These are phyloP conservation scores for Cavenderia fasciculata DNA, from an alignment of 78 protist genomes.

Conservation along the genomic window DNA sequence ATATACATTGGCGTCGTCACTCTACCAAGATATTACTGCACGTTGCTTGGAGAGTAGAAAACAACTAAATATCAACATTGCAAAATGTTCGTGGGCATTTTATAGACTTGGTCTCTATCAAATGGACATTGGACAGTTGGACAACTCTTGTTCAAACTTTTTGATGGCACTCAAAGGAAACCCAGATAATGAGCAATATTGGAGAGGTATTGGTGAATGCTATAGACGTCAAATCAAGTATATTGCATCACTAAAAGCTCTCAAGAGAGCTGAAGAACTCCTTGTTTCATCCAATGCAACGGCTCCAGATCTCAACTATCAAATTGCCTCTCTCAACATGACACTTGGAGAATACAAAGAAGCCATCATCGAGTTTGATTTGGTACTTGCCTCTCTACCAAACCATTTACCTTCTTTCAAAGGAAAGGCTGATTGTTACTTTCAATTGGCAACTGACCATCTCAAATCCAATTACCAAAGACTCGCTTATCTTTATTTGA, in stretches of 20 bases:
- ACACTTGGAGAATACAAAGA: slow-evolving; percentile 40
- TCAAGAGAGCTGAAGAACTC: slow-evolving; percentile 43
- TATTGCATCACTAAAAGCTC: slow-evolving; percentile 65
- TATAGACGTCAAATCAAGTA: slow-evolving; percentile 70
- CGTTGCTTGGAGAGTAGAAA: slow-evolving; percentile 12
- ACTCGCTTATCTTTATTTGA: neutral
- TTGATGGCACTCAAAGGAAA: slow-evolving; percentile 43
- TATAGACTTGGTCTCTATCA: slow-evolving; percentile 72
- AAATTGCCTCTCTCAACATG: slow-evolving; percentile 56
- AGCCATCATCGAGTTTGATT: slow-evolving; percentile 37
- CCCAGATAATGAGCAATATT: slow-evolving; percentile 18
- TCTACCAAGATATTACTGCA: slow-evolving; percentile 52
- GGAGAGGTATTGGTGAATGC: slow-evolving; percentile 75
- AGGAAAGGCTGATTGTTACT: slow-evolving; percentile 64
- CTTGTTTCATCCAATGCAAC: neutral
- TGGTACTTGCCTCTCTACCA: neutral
- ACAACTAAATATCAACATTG: slow-evolving; percentile 29
- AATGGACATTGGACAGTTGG: slow-evolving; percentile 51
- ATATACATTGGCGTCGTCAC: slow-evolving; percentile 2
- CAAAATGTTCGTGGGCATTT: slow-evolving; percentile 67
- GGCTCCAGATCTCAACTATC: slow-evolving; percentile 42
- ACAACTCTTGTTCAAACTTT: neutral
- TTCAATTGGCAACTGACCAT: slow-evolving; percentile 6
- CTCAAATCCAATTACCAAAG: neutral
- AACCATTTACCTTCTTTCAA: slow-evolving; percentile 62